Conservation (phyloP, 495 filamentous ascomycete species). For the Aspergillus sclerotiicarbonarius region DNA sequence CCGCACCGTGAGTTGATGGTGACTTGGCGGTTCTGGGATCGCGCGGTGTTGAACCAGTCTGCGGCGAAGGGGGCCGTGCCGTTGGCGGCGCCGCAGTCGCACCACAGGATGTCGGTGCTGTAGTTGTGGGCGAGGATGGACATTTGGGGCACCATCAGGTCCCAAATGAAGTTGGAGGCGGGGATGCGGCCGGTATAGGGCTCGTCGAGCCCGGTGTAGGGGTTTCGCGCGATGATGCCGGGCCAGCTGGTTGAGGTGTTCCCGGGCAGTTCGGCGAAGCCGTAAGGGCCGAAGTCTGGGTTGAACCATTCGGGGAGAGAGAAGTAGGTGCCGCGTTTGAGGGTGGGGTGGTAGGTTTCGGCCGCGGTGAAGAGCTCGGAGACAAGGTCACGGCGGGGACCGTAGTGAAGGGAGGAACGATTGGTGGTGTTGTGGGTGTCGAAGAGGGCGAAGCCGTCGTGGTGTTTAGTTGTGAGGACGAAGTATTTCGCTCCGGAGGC, state of each 20-base stretch:
- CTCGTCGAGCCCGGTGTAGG: slow-evolving; percentile 38
- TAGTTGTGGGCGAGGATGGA: slow-evolving; percentile 42
- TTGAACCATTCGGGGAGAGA: slow-evolving; percentile 58
- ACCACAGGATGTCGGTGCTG: slow-evolving; percentile 58
- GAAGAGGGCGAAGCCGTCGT: slow-evolving; percentile 33
- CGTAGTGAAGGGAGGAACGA: slow-evolving; percentile 43
- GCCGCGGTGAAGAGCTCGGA: slow-evolving; percentile 53
- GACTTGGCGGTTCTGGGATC: slow-evolving; percentile 41
- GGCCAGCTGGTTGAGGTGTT: slow-evolving; percentile 1
- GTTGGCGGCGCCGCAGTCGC: slow-evolving; percentile 53
- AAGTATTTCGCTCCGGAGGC: slow-evolving; percentile 56
- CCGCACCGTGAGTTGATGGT: slow-evolving; percentile 54
- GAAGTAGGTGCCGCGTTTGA: slow-evolving; percentile 52
- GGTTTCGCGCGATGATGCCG: not conserved
- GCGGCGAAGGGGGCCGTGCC: slow-evolving; percentile 46
- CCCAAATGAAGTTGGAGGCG: slow-evolving; percentile 45
- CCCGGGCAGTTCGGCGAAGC: slow-evolving; percentile 22
- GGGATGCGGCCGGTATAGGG: slow-evolving; percentile 50
- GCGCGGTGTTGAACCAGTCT: slow-evolving; percentile 43
- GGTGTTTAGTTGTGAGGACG: slow-evolving; percentile 51
- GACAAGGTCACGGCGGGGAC: slow-evolving; percentile 43
- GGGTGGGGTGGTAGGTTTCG: slow-evolving; percentile 44
- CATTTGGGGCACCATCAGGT: slow-evolving; percentile 54
- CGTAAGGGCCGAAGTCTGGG: slow-evolving; percentile 49
- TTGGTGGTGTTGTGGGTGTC: slow-evolving; percentile 44